A percentile compares a stretch with the other conserved stretches of the same genome.
Conservation (phyloP, 441 rosid genomes). For the Croton laevigatus region DNA sequence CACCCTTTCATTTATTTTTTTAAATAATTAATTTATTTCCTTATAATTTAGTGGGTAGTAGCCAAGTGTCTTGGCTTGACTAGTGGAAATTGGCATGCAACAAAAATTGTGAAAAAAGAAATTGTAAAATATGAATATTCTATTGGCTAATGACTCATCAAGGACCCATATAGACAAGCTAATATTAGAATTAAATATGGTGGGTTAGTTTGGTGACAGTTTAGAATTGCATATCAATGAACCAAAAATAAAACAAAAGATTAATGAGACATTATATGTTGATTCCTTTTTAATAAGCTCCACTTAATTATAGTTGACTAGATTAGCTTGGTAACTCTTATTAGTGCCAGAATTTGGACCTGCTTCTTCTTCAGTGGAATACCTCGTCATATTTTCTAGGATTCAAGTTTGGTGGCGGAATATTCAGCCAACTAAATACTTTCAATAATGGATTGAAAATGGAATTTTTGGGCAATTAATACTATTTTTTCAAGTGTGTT, state of each 20-base stretch:
- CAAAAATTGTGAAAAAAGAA: background rate
- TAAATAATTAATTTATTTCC: too few species aligned
- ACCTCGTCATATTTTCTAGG: constrained; percentile 1
- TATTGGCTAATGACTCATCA: constrained; percentile 38
- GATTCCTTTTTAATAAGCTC: background rate
- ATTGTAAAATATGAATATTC: constrained; percentile 25
- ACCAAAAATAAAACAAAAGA: background rate
- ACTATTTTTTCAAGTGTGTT: background rate
- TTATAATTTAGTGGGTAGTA: background rate
- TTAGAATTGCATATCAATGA: constrained; percentile 16
- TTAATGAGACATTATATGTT: background rate
- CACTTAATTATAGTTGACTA: background rate
- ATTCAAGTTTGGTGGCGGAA: background rate
- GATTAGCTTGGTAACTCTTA: background rate
- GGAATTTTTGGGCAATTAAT: background rate
- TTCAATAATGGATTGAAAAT: background rate
- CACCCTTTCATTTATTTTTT: background rate
- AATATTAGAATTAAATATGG: constrained; percentile 10
- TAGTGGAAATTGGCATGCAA: constrained; percentile 20
- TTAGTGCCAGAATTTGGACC: background rate
- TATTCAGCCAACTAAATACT: constrained; percentile 5
- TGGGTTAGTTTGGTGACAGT: constrained; percentile 19
- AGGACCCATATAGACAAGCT: background rate
- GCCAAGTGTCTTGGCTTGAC: constrained; percentile 19
- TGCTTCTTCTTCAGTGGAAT: constrained; percentile 9